Conservation (phyloP, 495 filamentous ascomycete species). For the Immersiella caudata region DNA sequence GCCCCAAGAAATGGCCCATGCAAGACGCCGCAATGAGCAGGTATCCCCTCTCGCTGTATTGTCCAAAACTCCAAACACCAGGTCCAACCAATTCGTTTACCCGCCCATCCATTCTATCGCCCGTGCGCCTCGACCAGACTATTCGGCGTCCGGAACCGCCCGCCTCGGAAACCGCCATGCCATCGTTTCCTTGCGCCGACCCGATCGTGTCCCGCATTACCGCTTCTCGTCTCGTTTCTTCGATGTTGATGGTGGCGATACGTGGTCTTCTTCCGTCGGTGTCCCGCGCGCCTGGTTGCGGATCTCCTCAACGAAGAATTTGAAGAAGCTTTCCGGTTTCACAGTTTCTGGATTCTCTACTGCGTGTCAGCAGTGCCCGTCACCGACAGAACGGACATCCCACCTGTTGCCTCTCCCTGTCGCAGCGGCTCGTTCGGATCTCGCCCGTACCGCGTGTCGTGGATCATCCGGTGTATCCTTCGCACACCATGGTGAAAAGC, state of each 20-base stretch:
- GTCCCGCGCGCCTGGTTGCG: slow-evolving; percentile 42
- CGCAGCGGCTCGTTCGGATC: slow-evolving; percentile 46
- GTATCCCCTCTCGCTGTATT: too few species aligned
- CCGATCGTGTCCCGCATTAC: neutral
- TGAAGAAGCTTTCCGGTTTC: slow-evolving; percentile 31
- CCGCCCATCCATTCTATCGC: too few species aligned
- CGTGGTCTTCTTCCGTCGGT: slow-evolving; percentile 24
- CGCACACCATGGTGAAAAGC: slow-evolving; percentile 46
- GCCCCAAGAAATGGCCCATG: too few species aligned
- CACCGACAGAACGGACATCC: neutral
- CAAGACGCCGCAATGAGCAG: too few species aligned
- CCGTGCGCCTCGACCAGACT: too few species aligned
- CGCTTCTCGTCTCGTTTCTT: slow-evolving; percentile 1
- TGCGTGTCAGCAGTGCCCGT: neutral
- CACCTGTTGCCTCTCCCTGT: slow-evolving; percentile 48
- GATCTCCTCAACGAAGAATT: slow-evolving; percentile 43
- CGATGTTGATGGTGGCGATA: slow-evolving; percentile 12
- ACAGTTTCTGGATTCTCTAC: slow-evolving; percentile 21
- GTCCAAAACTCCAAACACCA: too few species aligned
- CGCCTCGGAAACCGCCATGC: neutral
- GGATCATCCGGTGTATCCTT: slow-evolving; percentile 42
- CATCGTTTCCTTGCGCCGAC: neutral
- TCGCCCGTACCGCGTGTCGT: slow-evolving; percentile 44
- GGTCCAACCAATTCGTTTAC: too few species aligned
- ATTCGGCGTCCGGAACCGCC: too few species aligned